Evolutionary conservation across 1,139 yeast species (phyloP).

Genomic region (Geotrichum armillariae): DNA sequence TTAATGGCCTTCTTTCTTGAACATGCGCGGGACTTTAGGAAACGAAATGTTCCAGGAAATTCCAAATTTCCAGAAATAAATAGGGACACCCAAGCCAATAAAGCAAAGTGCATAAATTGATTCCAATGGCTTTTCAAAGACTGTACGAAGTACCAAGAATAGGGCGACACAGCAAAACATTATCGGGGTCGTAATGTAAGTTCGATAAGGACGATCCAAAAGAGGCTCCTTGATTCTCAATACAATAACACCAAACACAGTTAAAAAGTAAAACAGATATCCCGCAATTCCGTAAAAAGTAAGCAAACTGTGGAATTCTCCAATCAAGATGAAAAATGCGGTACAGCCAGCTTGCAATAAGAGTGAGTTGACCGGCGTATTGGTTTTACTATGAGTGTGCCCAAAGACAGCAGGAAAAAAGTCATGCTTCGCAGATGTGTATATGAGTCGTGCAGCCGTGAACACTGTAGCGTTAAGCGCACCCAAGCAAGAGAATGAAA

Average conservation of each 20-base stretch:
- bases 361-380: conserved; percentile 43
- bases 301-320: conserved; percentile 41
- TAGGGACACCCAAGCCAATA: conserved; percentile 38
- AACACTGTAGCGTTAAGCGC: conserved; percentile 45
- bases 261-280: conserved; percentile 42
- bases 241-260: conserved; percentile 43
- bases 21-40: not conserved
- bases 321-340: conserved; percentile 36
- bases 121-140: conserved; percentile 40
- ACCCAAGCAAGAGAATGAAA: conserved; percentile 44
- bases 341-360: conserved; percentile 38
- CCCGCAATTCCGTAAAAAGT: conserved; percentile 46
- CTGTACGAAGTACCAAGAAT: conserved; percentile 39
- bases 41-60: conserved; percentile 19
- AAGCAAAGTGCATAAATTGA: conserved; percentile 35
- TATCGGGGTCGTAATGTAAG: conserved; percentile 42
- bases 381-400: conserved; percentile 30
- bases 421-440: conserved; percentile 42
- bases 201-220: conserved; percentile 41
- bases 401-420: conserved; percentile 39
- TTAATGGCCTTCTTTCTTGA: too few species aligned
- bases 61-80: conserved; percentile 34
- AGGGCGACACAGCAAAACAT: conserved; percentile 42
- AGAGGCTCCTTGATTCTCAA: conserved; percentile 40
- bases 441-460: conserved; percentile 42